Evolutionary conservation across 345 rosid genomes (phyloP), one percentile per base, ranked within the genome.

Genomic region (Sapria himalayana): DNA sequence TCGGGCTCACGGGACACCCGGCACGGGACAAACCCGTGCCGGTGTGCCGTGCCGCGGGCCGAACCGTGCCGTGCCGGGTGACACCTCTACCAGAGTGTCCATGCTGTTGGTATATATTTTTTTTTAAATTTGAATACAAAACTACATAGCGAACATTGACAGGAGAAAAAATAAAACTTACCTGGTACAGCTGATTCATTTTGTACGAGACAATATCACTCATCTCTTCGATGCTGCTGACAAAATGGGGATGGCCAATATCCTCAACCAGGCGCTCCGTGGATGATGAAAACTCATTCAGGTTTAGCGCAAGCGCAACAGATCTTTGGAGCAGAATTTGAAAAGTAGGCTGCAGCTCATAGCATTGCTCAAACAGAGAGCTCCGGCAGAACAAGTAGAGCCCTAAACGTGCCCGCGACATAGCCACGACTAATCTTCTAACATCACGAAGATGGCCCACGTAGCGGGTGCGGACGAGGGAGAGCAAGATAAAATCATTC

Each of bases 391-490:
- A 82, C 37, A 82, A 85, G 40, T 76, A 89, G 17, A 82, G 59
- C 25, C 98, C 94, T 3, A 89, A 81, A 46, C 94, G 71, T 25
- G 98, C 93, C 59, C 98, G 94, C 46, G 98, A 89, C 98, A 82
- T 89, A 50, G 98, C 98, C 13, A 89, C 94, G 41, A 82, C 67
- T 69, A 89, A 66, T 67, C 98, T 76, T 66, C 94, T 66, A 29
- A 81, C 98, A 60, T 82, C 98, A 48, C 94, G 94, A 46, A 89
- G 75, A 66, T 82, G 98, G 49, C 98, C 98, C 16, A 89, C 98
- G 57, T 78, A 89, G 45, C 93, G 94, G 38, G 91, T 74, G 5
- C 93, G 91, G 37, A 89, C 93, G 32, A 89, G 94, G 52, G 98
- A 89, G 19, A 89, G 70, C 72, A 89, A 72, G 19, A 82, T 75